These are phyloP conservation scores for Colletotrichum gloeosporioides DNA, from an alignment of 2,329 filamentous ascomycete species.

Conservation along the genomic window DNA sequence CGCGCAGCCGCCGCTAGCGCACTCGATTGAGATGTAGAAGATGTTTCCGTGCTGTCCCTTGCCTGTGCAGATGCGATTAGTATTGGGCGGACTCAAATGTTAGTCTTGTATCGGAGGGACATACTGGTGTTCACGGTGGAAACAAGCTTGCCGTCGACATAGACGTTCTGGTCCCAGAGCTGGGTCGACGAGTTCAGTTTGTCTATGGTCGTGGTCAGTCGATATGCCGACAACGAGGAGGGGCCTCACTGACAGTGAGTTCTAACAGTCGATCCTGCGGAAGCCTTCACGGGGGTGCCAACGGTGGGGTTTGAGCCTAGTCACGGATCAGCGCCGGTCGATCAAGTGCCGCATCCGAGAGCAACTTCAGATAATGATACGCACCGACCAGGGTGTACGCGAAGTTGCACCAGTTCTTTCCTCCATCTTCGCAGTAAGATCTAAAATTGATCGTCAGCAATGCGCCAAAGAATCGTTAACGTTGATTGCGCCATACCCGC, in stretches of 20 bases:
- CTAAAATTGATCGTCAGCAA: background rate
- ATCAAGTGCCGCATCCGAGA: background rate
- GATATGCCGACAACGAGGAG: background rate
- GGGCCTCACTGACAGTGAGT: background rate
- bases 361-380: background rate
- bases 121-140: background rate
- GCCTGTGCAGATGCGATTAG: background rate
- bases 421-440: background rate
- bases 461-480: accelerated
- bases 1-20: background rate
- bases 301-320: background rate
- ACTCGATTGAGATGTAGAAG: slow-evolving; percentile 8
- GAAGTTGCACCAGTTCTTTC: slow-evolving; percentile 7
- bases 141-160: background rate
- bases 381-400: background rate
- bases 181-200: background rate
- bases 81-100: background rate
- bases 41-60: background rate
- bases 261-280: background rate
- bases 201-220: background rate
- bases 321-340: background rate
- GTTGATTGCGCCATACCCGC: background rate
- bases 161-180: background rate
- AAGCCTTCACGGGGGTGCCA: background rate
- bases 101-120: background rate